These are phyloP conservation scores for Marasmius sp. DNA, from an alignment of 1,284 basidiomycete species.

Conservation along the genomic window DNA sequence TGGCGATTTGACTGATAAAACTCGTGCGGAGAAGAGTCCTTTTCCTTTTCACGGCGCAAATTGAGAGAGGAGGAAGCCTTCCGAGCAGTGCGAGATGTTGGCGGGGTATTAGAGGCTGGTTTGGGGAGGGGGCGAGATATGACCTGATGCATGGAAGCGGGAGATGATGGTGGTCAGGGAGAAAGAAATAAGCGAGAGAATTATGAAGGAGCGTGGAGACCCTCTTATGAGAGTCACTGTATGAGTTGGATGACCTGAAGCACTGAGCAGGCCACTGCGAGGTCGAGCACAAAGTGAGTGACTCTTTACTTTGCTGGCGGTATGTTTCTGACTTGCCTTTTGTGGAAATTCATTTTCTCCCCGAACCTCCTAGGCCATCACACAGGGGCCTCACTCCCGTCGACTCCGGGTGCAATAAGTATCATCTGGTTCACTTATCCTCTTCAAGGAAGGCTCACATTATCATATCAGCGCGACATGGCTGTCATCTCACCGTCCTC, in stretches of 20 bases:
- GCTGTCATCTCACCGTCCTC: background rate
- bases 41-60: conserved; percentile 52
- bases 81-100: conserved; percentile 40
- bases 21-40: conserved; percentile 22
- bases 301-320: background rate
- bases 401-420: background rate
- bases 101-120: conserved; percentile 21
- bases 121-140: conserved; percentile 32
- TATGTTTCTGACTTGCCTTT: no score
- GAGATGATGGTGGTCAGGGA: conserved; percentile 5
- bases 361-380: background rate
- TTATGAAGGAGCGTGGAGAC: background rate
- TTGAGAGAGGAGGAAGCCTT: conserved; percentile 58
- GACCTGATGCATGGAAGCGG: conserved; percentile 32
- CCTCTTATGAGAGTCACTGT: background rate
- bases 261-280: background rate
- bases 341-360: no score
- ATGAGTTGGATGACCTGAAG: background rate
- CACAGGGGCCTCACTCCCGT: background rate
- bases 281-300: background rate
- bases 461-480: background rate
- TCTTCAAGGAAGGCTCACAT: background rate
- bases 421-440: background rate
- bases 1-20: conserved; percentile 22
- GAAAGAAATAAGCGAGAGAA: background rate